These are phyloP conservation scores for Elaeis oleifera DNA, from an alignment of 202 grass and related monocot genomes.

Conservation along the genomic window DNA sequence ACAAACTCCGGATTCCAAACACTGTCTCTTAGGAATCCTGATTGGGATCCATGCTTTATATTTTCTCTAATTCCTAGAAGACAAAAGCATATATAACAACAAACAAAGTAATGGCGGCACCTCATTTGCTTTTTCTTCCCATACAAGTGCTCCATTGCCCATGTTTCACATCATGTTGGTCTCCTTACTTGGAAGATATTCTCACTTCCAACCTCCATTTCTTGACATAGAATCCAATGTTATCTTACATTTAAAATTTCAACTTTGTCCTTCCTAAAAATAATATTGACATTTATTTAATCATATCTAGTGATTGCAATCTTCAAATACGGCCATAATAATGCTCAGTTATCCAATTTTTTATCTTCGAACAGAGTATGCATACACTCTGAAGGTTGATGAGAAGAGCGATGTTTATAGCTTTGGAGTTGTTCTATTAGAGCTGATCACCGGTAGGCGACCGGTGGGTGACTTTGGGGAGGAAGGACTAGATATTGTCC, in stretches of 20 bases:
- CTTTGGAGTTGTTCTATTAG: slow-evolving; percentile 70
- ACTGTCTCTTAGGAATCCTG: slow-evolving; percentile 15
- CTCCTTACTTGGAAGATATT: no score
- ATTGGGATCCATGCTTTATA: slow-evolving; percentile 27
- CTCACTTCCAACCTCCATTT: no score
- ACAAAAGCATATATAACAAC: background rate
- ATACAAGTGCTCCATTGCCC: no score
- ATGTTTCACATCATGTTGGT: no score
- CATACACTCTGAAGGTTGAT: slow-evolving; percentile 83
- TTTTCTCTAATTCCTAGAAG: slow-evolving; percentile 15
- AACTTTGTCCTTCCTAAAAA: background rate
- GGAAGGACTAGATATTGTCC: slow-evolving; percentile 65
- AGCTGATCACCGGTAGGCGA: slow-evolving; percentile 49
- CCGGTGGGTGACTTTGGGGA: slow-evolving; percentile 45
- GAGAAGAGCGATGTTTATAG: slow-evolving; percentile 96
- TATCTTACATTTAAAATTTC: background rate
- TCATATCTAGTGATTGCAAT: background rate
- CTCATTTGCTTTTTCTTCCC: background rate
- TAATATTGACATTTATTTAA: slow-evolving; percentile 14
- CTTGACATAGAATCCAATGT: no score
- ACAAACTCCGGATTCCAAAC: slow-evolving; percentile 20
- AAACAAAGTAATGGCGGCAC: background rate
- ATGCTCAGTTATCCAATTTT: background rate
- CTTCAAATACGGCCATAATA: no score
- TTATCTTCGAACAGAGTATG: slow-evolving; percentile 48